Evolutionary conservation across 2,329 filamentous ascomycete species (phyloP), one percentile per base, ranked within the genome.

Genomic region (Cladosporium sp.): DNA sequence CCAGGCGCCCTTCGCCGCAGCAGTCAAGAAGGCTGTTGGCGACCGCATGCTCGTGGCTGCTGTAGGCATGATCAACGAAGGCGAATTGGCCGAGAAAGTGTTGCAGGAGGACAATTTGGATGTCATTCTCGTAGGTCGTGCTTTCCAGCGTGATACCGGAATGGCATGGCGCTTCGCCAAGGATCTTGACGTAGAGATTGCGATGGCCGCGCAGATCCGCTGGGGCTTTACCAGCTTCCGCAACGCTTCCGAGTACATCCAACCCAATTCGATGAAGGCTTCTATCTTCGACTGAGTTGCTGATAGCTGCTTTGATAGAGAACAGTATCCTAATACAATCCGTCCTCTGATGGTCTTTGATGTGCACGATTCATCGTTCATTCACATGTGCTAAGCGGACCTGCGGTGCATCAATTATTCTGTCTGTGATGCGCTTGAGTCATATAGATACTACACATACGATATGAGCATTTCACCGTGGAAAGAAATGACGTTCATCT

Each of bases 101-200:
- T 69, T 84, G 2, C 50, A 40, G 12, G 50, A 51, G 36, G 76
- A 83, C 61, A 66, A 70, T 57, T 66, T 86, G 61, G 92, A 97
- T 69, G 73, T 92, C n/a, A 85, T 88, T 0, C 79, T 93, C 17
- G 80, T 88, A 1, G 92, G 84, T 0, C 80, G 90, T 58, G 87
- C 88, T 69, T 94, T 94, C 74, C 80, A 95, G 75, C 85, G 90
- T 71, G 90, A 96, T 69, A 89, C 92, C 0, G 86, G 89, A 60
- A 85, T 91, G 70, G 61, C 64, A 2, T 84, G 90, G 74, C 81
- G 83, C 36, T 87, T 84, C 61, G 92, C 90, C 0, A 82, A 89
- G 61, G 83, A 91, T 64, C 76, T 96, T 36, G 85, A 84, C 8
- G 85, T 92, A 2, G 77, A 84, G 60, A 84, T 92, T 6, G 78